Base-by-base conservation (phyloP, 169 alveolate species). In the Plasmodium fragile region DNA sequence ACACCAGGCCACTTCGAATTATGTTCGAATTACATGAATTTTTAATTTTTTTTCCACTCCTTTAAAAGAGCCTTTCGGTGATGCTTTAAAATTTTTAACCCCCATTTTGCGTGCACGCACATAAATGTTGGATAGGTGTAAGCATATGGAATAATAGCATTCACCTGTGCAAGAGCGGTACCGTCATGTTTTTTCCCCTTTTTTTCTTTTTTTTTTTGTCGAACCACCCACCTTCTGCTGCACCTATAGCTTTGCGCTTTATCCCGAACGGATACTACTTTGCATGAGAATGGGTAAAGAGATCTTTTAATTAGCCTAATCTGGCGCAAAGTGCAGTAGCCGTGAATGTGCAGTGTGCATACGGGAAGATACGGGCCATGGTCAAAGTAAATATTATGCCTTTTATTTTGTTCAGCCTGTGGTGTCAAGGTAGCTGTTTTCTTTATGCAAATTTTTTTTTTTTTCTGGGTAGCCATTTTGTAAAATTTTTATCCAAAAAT, bases 401-500 rank as follows among this genome's bases (percentile, higher is more conserved):
- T 1, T 6, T 28, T 25, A 25, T 25, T 65, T 65, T 28, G 30
- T 65, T 65, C 75, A 65, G 11, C 41, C 22, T 5, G 75, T 65
- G 36, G 41, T 65, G n/a, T 39, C 30, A 65, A 65, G 30, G 75
- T 65, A 65, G 75, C 75, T 65, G 22, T 65, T 65, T 22, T 22
- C 3, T 65, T 65, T 65, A 65, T 65, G 75, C 75, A 16, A 65
- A 59, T 59, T 65, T 65, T 65, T 65, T 59, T 55, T 55, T 65
- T 65, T 65, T 65, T 65, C 36, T 22, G 75, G 30, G 75, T 65
- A 65, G 75, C 75, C 32, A 65, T 65, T 65, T 65, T 18, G 75
- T 18, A 28, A 28, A 10, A 65, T 65, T 65, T 65, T 18, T 22
- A 25, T 1, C 10, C 18, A 25, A 65, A 22, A 22, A n/a, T 65